Percentiles rank a stretch among this genome's conserved stretches.
Evolutionary conservation across 139 green algal species (phyloP).

Genomic region (Pleodorina starrii): DNA sequence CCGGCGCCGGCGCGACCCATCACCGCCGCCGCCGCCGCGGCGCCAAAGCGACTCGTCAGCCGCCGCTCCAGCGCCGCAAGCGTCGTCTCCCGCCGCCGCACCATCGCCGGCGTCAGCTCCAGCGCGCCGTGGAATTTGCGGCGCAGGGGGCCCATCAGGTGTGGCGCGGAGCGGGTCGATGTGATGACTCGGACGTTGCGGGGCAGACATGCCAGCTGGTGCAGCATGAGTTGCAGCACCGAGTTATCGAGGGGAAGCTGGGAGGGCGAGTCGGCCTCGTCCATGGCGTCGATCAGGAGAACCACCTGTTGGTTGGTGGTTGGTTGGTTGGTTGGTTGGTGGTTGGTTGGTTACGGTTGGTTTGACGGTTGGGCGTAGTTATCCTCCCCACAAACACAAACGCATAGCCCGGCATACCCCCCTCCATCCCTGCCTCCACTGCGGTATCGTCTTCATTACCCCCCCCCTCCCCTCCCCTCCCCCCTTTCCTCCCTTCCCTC

Average conservation of each 20-base stretch:
- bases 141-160: slow-evolving; percentile 43
- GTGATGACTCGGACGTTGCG: slow-evolving; percentile 46
- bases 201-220: slow-evolving; percentile 45
- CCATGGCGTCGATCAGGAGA: slow-evolving; percentile 44
- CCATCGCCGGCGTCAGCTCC: slow-evolving; percentile 45
- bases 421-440: too few species aligned
- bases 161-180: slow-evolving; percentile 33
- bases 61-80: slow-evolving; percentile 26
- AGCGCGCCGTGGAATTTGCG: slow-evolving; percentile 46
- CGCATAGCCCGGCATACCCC: too few species aligned
- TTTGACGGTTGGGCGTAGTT: too few species aligned
- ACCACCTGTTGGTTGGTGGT: background rate
- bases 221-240: slow-evolving; percentile 49
- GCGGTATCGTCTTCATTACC: too few species aligned
- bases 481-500: too few species aligned
- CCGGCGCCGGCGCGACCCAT: background rate
- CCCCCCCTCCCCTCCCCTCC: too few species aligned
- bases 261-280: slow-evolving; percentile 37
- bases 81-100: slow-evolving; percentile 21
- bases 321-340: too few species aligned
- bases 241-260: slow-evolving; percentile 43
- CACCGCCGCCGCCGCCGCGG: background rate
- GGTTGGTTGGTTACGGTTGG: too few species aligned
- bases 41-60: slow-evolving; percentile 5
- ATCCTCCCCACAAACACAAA: too few species aligned